Evolutionary conservation across 139 green algal genomes (phyloP), one percentile per base, ranked within the genome.

Genomic region (Chlamydomonas sp.): DNA sequence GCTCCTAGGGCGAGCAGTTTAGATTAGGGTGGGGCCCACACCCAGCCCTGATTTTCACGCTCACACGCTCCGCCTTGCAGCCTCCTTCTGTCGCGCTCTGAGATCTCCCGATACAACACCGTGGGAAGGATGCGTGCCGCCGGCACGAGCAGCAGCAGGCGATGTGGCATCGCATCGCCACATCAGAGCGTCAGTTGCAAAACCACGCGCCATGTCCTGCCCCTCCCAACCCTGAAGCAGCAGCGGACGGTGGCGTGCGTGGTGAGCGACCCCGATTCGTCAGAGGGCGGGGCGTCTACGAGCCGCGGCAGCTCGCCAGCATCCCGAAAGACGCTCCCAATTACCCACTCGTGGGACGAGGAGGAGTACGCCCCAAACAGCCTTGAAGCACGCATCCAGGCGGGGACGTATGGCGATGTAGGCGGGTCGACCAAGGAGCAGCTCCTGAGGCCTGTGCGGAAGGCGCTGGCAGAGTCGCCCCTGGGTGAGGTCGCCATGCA

Each of bases 351-450:
- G 20, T 26, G 43, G 16, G 16, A 54, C 54, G 54, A 63, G 26
- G 54, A 63, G 6, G 54, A 63, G 6, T 16, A 70, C 6, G 38
- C 10, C 13, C 5, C 10, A 48, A 70, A 38, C 16, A 59, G 35
- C 20, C 63, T 89, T 0, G 74, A 83, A 10, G 78, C 79, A 6
- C 75, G 85, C 50, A 90, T 90, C 54, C 50, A 75, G 33, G 83
- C 74, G 8, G 90, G 90, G 2, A 85, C 95, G 73, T 96, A 92
- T 54, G 84, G 78, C 0, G 83, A 91, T 29, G 16, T 43, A 8
- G 48, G 57, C 4, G 85, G 88, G 0, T 88, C 75, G 10, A 94
- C 85, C 3, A 94, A 92, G 79, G 89, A 94, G 72, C 83, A 79
- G 34, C 62, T 92, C 0, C 90, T 82, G 0, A 68, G 87, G 0